These are phyloP conservation scores for Alternaria sp. DNA, from an alignment of 2,329 filamentous ascomycete species.

Conservation along the genomic window DNA sequence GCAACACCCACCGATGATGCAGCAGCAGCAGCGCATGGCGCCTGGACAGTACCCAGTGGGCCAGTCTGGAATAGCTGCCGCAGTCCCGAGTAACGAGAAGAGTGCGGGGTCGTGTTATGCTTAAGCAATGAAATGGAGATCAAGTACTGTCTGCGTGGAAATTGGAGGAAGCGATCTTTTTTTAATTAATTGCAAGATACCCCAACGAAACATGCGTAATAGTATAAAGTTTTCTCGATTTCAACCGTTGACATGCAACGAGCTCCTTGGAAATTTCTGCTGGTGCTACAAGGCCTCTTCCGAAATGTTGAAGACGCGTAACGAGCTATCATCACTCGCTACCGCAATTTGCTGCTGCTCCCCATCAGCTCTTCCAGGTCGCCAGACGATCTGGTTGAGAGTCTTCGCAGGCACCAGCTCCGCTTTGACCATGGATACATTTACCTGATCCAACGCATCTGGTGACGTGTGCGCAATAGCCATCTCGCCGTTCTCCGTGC, in stretches of 20 bases:
- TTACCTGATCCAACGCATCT: constrained; percentile 27
- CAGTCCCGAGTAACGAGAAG: constrained; percentile 31
- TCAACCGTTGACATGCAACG: not conserved
- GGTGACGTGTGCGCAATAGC: constrained; percentile 21
- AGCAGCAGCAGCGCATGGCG: constrained; percentile 14
- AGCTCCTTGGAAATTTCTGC: not conserved
- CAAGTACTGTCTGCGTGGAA: not conserved
- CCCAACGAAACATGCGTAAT: constrained; percentile 10
- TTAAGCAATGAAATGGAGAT: constrained; percentile 6
- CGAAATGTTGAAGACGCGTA: constrained; percentile 47
- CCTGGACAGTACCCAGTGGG: constrained; percentile 11
- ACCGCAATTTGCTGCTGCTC: constrained; percentile 48
- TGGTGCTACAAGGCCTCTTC: not conserved
- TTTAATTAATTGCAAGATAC: constrained; percentile 10
- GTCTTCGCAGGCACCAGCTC: constrained; percentile 38
- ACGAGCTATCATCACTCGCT: constrained; percentile 54
- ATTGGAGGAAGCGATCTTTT: not conserved
- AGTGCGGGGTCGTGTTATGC: constrained; percentile 27
- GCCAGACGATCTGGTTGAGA: constrained; percentile 48
- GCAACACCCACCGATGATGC: constrained; percentile 10
- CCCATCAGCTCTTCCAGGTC: constrained; percentile 26
- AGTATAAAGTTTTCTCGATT: not conserved
- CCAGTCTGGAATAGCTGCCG: not conserved
- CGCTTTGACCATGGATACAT: constrained; percentile 24
- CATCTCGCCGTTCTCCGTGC: constrained; percentile 45